These are phyloP conservation scores for Plasmopara viticola DNA, from an alignment of 352 stramenopile species.

Conservation along the genomic window DNA sequence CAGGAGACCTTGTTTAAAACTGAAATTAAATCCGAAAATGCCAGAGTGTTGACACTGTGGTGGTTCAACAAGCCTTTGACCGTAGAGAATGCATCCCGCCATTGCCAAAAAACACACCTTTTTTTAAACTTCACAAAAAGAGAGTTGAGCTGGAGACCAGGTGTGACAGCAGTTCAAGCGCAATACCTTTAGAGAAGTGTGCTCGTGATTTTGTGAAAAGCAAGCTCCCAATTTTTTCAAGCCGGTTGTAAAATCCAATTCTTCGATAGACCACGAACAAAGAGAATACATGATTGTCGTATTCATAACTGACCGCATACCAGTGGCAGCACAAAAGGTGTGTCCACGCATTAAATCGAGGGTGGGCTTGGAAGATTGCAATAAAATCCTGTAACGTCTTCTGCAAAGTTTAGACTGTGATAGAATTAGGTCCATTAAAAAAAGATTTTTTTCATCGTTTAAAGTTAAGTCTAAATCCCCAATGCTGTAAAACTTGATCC, in stretches of 20 bases:
- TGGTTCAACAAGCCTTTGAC: too few species aligned
- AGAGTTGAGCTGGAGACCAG: not conserved
- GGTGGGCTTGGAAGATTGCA: not conserved
- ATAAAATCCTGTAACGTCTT: not conserved
- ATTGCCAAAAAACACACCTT: not conserved
- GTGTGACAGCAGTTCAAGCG: not conserved
- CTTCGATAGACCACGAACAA: not conserved
- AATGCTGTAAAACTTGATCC: not conserved
- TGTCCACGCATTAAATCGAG: not conserved
- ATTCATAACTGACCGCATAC: not conserved
- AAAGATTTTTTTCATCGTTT: not conserved
- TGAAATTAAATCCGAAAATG: too few species aligned
- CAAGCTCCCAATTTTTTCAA: not conserved
- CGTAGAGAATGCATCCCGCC: not conserved
- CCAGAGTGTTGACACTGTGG: too few species aligned
- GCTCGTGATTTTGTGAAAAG: not conserved
- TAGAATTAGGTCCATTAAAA: not conserved
- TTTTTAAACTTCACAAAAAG: not conserved
- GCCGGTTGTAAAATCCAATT: too few species aligned
- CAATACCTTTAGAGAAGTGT: not conserved
- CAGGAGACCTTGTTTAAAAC: too few species aligned
- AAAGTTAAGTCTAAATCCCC: not conserved
- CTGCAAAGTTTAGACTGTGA: not conserved
- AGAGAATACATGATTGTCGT: not conserved
- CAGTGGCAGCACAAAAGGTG: not conserved